These are phyloP conservation scores for Blattamonas nauphoetae DNA, from an alignment of 78 protist genomes.

Conservation along the genomic window DNA sequence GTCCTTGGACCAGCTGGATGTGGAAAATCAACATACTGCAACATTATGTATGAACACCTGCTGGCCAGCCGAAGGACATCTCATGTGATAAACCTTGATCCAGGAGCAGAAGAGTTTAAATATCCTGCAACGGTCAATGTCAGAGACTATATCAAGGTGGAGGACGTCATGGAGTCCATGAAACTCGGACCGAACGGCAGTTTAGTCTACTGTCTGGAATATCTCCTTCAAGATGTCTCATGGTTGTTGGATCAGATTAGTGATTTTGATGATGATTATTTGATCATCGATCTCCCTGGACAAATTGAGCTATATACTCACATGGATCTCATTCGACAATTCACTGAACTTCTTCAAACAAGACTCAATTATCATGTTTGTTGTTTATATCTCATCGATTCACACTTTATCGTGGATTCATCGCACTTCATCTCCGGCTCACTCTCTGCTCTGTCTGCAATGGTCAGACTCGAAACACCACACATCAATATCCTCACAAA, in stretches of 20 bases:
- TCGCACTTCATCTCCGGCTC: slow-evolving; percentile 49
- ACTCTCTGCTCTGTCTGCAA: slow-evolving; percentile 66
- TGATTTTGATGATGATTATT: slow-evolving; percentile 83
- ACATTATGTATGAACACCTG: slow-evolving; percentile 51
- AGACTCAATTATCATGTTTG: slow-evolving; percentile 29
- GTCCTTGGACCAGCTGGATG: slow-evolving; percentile 95
- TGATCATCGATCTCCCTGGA: slow-evolving; percentile 92
- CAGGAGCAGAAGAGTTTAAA: slow-evolving; percentile 83
- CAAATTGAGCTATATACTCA: slow-evolving; percentile 92
- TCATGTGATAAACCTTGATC: slow-evolving; percentile 90
- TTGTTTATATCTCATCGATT: slow-evolving; percentile 70
- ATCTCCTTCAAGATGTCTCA: slow-evolving; percentile 56
- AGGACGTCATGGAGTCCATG: slow-evolving; percentile 83
- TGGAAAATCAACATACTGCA: slow-evolving; percentile 90
- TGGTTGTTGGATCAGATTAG: slow-evolving; percentile 77
- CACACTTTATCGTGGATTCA: slow-evolving; percentile 52
- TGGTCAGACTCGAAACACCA: slow-evolving; percentile 81
- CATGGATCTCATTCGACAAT: slow-evolving; percentile 56
- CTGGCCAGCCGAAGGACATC: slow-evolving; percentile 42
- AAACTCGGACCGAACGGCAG: slow-evolving; percentile 95
- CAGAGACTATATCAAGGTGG: slow-evolving; percentile 72
- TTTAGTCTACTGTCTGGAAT: slow-evolving; percentile 85
- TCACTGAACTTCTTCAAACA: slow-evolving; percentile 48
- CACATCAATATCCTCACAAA: slow-evolving; percentile 83
- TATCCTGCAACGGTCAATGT: slow-evolving; percentile 69